These are phyloP conservation scores for Isoetes engelmannii DNA, from an alignment of 83 land plant genomes.

Conservation along the genomic window DNA sequence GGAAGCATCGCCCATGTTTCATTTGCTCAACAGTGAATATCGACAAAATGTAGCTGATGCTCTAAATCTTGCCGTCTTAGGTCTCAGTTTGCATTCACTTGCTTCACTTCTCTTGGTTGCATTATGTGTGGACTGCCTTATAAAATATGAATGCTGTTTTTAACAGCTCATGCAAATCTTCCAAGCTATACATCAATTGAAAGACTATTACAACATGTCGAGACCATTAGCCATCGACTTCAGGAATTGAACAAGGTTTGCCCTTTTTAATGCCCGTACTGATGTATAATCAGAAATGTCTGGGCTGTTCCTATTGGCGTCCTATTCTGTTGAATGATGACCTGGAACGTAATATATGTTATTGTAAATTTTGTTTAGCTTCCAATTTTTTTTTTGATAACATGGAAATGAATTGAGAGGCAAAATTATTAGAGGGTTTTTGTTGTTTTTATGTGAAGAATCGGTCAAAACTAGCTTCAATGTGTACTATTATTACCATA, in stretches of 20 bases:
- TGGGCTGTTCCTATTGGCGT: too few species aligned
- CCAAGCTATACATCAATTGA: slow-evolving; percentile 86
- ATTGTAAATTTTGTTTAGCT: too few species aligned
- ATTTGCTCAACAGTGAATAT: slow-evolving; percentile 59
- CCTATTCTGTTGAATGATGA: too few species aligned
- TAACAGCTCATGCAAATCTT: slow-evolving; percentile 57
- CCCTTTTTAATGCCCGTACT: slow-evolving; percentile 5
- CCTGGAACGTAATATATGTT: too few species aligned
- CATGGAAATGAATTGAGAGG: too few species aligned
- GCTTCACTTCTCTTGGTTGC: not conserved
- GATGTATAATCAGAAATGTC: not conserved
- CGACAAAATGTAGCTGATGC: slow-evolving; percentile 73
- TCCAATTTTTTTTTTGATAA: too few species aligned
- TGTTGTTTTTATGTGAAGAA: too few species aligned
- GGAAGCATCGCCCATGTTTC: slow-evolving; percentile 87
- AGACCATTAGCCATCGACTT: slow-evolving; percentile 62
- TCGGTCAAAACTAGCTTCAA: too few species aligned
- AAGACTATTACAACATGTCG: slow-evolving; percentile 75
- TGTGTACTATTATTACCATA: too few species aligned
- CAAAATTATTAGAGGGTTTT: too few species aligned
- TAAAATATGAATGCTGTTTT: not conserved
- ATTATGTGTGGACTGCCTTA: not conserved
- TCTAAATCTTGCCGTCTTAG: slow-evolving; percentile 73
- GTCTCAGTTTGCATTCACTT: slow-evolving; percentile 26
- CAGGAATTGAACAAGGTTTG: slow-evolving; percentile 85